Evolutionary conservation across 2,329 filamentous ascomycete species (phyloP), one percentile per base, ranked within the genome.

Genomic region (Colletotrichum sp.): DNA sequence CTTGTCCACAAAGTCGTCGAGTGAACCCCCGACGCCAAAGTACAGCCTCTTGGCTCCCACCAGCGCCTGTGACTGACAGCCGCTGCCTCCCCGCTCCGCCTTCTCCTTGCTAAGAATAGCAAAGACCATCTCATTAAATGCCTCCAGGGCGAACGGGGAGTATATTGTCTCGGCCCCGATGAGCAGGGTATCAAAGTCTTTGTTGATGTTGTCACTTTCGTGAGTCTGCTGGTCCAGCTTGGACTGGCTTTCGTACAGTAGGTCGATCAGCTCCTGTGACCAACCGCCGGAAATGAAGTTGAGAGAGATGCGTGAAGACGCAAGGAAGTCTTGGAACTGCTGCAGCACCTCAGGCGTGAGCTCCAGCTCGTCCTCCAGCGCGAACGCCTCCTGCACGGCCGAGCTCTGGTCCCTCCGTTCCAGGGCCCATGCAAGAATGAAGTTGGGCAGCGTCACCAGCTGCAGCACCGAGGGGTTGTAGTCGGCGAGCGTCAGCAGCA

Each of bases 161-260:
- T 97, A 97, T 60, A 97, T 96, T 0, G 95, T 97, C 84, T 97
- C 95, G 1, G 94, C 94, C 1, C 93, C 95, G 3, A 97, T 85
- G 7, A 96, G 85, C 4, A 94, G 84, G 16, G 88, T 89, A 57
- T 77, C 75, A 52, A 68, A 71, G n/a, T 21, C 62, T 24, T 15
- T 63, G 34, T 24, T 26, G n/a, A 74, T 39, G 68, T 62, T 34
- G 72, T 52, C n/a, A 13, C 44, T 21, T 4, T 52, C n/a, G 44
- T 52, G n/a, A 52, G 44, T 52, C 44, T 52, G 18, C 44, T 52
- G 39, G 39, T 63, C 36, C 78, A 59, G 49, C 26, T 62, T 68
- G 72, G 77, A 59, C 60, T 75, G 80, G 65, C 34, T 79, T 78
- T 68, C 73, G 79, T 89, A 89, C 9, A 96, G 84, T 2, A 95